Conservation (phyloP, 768 basidiomycete genomes). For the Termitomyces sp. region DNA sequence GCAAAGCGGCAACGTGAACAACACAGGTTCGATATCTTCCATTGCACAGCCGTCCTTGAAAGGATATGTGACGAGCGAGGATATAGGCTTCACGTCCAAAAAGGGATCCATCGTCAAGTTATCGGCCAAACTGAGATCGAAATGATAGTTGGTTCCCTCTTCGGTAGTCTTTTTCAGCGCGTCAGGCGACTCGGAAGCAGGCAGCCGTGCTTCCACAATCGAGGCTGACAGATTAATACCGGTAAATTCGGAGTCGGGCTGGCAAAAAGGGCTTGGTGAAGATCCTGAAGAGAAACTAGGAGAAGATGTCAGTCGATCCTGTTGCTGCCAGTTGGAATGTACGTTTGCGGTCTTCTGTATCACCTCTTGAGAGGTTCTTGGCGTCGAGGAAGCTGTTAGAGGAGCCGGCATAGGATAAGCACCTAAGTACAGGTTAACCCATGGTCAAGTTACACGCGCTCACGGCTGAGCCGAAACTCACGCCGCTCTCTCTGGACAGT, state of each 20-base stretch:
- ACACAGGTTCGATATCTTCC: not conserved
- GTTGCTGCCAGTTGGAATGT: not conserved
- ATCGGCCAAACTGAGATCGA: not conserved
- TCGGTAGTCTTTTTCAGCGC: not conserved
- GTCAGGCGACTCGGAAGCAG: not conserved
- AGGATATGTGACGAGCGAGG: not conserved
- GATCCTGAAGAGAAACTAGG: not conserved
- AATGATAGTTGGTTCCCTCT: not conserved
- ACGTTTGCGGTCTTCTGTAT: not conserved
- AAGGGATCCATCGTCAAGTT: conserved; percentile 7
- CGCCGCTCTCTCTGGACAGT: not conserved
- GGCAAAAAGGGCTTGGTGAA: not conserved
- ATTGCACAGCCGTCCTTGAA: not conserved
- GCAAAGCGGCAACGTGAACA: conserved; percentile 7
- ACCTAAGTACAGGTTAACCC: not conserved
- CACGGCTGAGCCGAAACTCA: not conserved
- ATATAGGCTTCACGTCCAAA: conserved; percentile 1
- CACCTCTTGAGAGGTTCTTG: not conserved
- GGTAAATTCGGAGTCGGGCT: not conserved
- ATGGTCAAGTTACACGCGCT: not conserved
- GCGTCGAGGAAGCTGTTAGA: not conserved
- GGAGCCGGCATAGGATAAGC: conserved; percentile 1
- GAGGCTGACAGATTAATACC: conserved; percentile 9
- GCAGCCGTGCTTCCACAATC: not conserved
- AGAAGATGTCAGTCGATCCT: not conserved